These are phyloP conservation scores for Mrakiaceae sp. DNA, from an alignment of 1,284 basidiomycete species.

Conservation along the genomic window DNA sequence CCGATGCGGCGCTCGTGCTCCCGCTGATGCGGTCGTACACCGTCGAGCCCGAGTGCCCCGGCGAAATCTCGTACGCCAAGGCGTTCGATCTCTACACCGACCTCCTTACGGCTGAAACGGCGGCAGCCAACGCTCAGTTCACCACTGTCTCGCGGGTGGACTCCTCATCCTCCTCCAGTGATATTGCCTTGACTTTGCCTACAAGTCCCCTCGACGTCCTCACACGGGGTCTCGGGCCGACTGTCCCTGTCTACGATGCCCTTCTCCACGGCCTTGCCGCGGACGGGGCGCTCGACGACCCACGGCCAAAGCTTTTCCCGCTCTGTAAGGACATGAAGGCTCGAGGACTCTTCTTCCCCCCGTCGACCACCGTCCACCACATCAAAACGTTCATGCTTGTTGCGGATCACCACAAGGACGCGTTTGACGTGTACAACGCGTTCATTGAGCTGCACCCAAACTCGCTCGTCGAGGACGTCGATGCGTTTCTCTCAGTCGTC, in stretches of 20 bases:
- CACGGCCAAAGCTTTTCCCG: neutral
- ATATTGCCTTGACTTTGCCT: no score
- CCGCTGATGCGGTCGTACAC: constrained; percentile 1
- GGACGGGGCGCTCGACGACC: neutral
- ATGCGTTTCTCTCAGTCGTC: constrained; percentile 7
- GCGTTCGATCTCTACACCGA: constrained; percentile 9
- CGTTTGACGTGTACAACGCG: constrained; percentile 10
- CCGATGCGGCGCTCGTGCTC: constrained; percentile 1
- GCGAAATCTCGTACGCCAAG: neutral
- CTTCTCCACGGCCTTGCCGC: constrained; percentile 11
- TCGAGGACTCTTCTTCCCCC: constrained; percentile 6
- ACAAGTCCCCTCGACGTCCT: no score
- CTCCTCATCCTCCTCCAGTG: no score
- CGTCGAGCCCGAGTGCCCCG: neutral
- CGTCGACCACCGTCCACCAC: constrained; percentile 1
- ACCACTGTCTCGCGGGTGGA: neutral
- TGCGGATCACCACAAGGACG: constrained; percentile 4
- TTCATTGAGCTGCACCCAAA: constrained; percentile 7
- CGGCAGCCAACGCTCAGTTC: neutral
- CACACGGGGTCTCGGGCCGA: neutral
- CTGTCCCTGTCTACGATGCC: constrained; percentile 13
- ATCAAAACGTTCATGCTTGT: constrained; percentile 8
- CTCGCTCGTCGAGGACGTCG: constrained; percentile 6
- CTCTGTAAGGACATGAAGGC: constrained; percentile 11
- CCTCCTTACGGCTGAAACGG: neutral